Percentiles rank a stretch among this genome's conserved stretches.
These are phyloP conservation scores for Dictyophora rubrovolvata DNA, from an alignment of 768 basidiomycete species.

Conservation along the genomic window DNA sequence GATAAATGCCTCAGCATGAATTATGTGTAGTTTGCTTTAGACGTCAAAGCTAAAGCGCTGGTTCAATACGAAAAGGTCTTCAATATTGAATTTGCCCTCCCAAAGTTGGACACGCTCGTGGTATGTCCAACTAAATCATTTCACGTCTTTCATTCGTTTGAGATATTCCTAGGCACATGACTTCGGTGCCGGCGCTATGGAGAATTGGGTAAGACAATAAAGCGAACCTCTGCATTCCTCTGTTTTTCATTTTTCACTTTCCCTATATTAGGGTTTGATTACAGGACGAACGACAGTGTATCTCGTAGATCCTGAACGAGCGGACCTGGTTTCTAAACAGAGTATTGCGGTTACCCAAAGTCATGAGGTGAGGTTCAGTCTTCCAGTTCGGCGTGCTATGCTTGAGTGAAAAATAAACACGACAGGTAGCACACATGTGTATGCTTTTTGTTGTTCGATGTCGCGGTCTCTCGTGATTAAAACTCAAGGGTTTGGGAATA, in stretches of 20 bases:
- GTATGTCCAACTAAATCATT: slow-evolving; percentile 27
- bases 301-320: slow-evolving; percentile 64
- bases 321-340: slow-evolving; percentile 67
- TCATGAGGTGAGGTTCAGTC: slow-evolving; percentile 53
- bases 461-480: not conserved
- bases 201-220: slow-evolving; percentile 57
- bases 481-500: slow-evolving; percentile 68
- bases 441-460: not conserved
- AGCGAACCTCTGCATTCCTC: slow-evolving; percentile 2
- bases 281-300: slow-evolving; percentile 82
- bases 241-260: too few species aligned
- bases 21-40: slow-evolving; percentile 58
- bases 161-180: slow-evolving; percentile 51
- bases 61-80: slow-evolving; percentile 89
- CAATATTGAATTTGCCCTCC: slow-evolving; percentile 84
- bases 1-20: not conserved
- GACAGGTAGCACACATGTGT: slow-evolving; percentile 12
- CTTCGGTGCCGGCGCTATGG: slow-evolving; percentile 90
- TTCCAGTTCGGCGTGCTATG: not conserved
- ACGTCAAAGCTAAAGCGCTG: slow-evolving; percentile 70
- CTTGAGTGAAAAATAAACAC: not conserved
- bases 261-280: slow-evolving; percentile 52
- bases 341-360: slow-evolving; percentile 66
- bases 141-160: not conserved
- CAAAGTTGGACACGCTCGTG: slow-evolving; percentile 90